Base-by-base conservation (phyloP, 164 flowering plant species). In the Nelumbo lutea region DNA sequence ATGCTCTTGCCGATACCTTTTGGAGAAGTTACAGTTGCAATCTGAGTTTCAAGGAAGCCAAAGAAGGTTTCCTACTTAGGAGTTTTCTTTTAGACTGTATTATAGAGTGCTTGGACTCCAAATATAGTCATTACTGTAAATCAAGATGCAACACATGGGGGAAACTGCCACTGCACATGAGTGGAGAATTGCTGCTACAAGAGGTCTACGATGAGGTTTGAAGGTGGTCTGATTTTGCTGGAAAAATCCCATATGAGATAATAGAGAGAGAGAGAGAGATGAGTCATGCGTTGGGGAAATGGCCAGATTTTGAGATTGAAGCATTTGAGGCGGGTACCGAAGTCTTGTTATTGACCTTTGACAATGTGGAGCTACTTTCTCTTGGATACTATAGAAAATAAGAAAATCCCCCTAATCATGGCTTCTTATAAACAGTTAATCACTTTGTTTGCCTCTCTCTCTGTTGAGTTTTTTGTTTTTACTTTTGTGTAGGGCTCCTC, bases 241-340 rank as follows among this genome's bases (percentile, higher is more conserved):
- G 86, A 60, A 83, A 70, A 77, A n/a, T 69, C 2, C 72, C 78
- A 0, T 96, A 93, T 56, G 91, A 89, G 78, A 68, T 89, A 56
- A 77, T 89, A 38, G 94, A 90, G 15, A 72, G 27, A 27, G 27
- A 27, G 27, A 27, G 76, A 77, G 98, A 90, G n/a, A 80, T 89
- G 91, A 84, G 87, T 67, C 79, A 73, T 72, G 75, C 87, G 0
- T 72, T 82, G 68, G 88, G 85, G 13, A 84, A 85, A 70, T 93
- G 98, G 97, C 79, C 82, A 1, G 83, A 82, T 62, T 90, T 84
- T 76, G 87, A 88, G 65, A 61, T 73, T 8, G 98, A 88, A 76
- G 83, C 74, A 14, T 81, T 79, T 64, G 90, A 89, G 71, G 56
- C 62, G 9, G 86, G 88, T 14, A 42, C 65, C 10, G 81, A 81